phyloP scores from a whole-genome alignment of 495 filamentous ascomycete genomes.

The Talaromyces trachyspermus region DNA sequence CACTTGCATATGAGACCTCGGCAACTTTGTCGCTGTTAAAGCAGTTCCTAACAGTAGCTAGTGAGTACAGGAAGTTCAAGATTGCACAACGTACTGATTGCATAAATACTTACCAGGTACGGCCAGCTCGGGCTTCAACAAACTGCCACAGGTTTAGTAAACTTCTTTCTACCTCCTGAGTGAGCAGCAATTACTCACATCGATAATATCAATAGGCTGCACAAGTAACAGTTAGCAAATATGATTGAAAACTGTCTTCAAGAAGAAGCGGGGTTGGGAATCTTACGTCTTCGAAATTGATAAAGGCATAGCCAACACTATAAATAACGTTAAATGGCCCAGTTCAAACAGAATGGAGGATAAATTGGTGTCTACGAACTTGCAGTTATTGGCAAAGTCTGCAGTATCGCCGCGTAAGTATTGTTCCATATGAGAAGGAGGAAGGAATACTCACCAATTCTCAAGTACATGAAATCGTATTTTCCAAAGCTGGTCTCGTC shows the following conservation, averaged over 20 bases:
- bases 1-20: conserved; percentile 90
- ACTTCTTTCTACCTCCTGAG: conserved; percentile 9
- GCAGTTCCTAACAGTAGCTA: conserved; percentile 51
- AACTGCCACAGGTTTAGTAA: conserved; percentile 51
- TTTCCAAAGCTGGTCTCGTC: conserved; percentile 70
- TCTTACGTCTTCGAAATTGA: conserved; percentile 83
- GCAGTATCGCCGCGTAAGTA: not conserved
- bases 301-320: conserved; percentile 96
- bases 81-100: not conserved
- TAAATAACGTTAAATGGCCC: conserved; percentile 19
- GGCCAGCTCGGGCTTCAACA: conserved; percentile 60
- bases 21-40: conserved; percentile 80
- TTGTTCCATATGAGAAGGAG: not conserved
- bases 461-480: conserved; percentile 93
- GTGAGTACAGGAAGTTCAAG: not conserved
- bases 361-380: conserved; percentile 48
- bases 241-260: not conserved
- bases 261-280: not conserved
- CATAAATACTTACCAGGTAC: conserved; percentile 54
- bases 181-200: conserved; percentile 38
- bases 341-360: not conserved
- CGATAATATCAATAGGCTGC: conserved; percentile 65
- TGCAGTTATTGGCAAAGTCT: conserved; percentile 86
- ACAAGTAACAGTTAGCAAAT: conserved; percentile 16
- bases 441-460: conserved; percentile 54